Conservation (phyloP, 1,139 yeast genomes). For the Magnusiomyces sp. region DNA sequence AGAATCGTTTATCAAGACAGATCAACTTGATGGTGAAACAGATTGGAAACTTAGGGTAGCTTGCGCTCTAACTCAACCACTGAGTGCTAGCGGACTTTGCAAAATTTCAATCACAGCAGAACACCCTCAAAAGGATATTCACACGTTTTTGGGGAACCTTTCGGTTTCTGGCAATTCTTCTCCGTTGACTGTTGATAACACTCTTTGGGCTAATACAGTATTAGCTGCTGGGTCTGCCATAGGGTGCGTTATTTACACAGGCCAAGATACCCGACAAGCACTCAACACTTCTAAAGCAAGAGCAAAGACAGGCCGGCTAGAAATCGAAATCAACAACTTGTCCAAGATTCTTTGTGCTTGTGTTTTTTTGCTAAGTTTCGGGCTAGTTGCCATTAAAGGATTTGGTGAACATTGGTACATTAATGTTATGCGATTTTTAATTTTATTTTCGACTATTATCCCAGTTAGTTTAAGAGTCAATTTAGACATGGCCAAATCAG, state of each 20-base stretch:
- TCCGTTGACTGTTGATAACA: slow-evolving; percentile 79
- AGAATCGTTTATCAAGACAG: slow-evolving; percentile 90
- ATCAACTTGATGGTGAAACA: slow-evolving; percentile 97
- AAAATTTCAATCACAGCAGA: slow-evolving; percentile 56
- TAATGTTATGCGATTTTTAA: slow-evolving; percentile 80
- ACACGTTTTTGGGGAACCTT: slow-evolving; percentile 67
- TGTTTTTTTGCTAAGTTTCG: slow-evolving; percentile 70
- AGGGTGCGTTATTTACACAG: slow-evolving; percentile 86
- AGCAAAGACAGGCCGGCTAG: slow-evolving; percentile 86
- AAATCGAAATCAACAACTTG: slow-evolving; percentile 78
- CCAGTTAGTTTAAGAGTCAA: slow-evolving; percentile 95
- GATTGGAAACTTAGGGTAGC: slow-evolving; percentile 95
- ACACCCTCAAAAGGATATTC: slow-evolving; percentile 78
- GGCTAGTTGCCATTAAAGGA: slow-evolving; percentile 73
- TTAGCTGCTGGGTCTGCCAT: slow-evolving; percentile 87
- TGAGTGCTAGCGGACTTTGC: slow-evolving; percentile 39
- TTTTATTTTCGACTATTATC: slow-evolving; percentile 87
- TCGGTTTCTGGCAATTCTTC: slow-evolving; percentile 46
- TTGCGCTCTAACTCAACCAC: slow-evolving; percentile 57
- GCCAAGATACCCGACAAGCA: slow-evolving; percentile 87
- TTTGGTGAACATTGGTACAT: slow-evolving; percentile 76
- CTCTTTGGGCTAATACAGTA: slow-evolving; percentile 97
- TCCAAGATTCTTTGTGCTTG: slow-evolving; percentile 84
- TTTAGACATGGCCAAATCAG: slow-evolving; percentile 89
- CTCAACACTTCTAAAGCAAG: slow-evolving; percentile 84